Percentiles rank a stretch among this genome's conserved stretches.
These are phyloP conservation scores for Rhazya stricta DNA, from an alignment of 257 asterid species.

Conservation along the genomic window DNA sequence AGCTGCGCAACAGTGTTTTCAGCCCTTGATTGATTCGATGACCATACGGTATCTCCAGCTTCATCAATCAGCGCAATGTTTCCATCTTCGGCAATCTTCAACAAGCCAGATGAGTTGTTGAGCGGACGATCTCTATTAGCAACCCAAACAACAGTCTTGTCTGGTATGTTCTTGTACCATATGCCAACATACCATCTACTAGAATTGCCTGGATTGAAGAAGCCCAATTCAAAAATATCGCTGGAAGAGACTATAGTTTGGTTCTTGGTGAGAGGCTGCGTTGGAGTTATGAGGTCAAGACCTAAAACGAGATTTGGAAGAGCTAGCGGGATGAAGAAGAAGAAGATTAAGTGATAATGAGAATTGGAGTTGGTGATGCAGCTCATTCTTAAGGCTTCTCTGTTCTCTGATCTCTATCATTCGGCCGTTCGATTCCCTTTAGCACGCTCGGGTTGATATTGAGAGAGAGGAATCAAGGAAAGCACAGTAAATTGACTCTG, in stretches of 20 bases:
- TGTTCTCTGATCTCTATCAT: conserved; percentile 4
- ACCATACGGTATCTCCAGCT: conserved; percentile 41
- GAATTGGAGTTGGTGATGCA: neutral
- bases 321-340: conserved; percentile 12
- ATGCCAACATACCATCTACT: conserved; percentile 36
- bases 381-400: conserved; percentile 18
- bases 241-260: conserved; percentile 25
- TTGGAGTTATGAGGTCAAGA: conserved; percentile 24
- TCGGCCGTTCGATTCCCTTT: conserved; percentile 8
- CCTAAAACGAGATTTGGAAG: conserved; percentile 13
- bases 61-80: conserved; percentile 39
- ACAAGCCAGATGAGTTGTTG: conserved; percentile 38
- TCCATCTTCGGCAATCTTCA: conserved; percentile 50
- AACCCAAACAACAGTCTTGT: conserved; percentile 65
- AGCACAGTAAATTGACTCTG: conserved; percentile 1
- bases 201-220: conserved; percentile 28
- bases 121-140: conserved; percentile 74
- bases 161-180: conserved; percentile 28
- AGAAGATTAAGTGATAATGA: neutral
- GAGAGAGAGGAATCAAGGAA: conserved; percentile 8
- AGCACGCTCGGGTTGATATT: conserved; percentile 9
- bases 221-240: conserved; percentile 32
- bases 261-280: conserved; percentile 20
- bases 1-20: conserved; percentile 40
- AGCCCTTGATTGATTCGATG: conserved; percentile 34